phyloP scores from a whole-genome alignment of 179 eudicot genomes.

The Silene coronaria region DNA sequence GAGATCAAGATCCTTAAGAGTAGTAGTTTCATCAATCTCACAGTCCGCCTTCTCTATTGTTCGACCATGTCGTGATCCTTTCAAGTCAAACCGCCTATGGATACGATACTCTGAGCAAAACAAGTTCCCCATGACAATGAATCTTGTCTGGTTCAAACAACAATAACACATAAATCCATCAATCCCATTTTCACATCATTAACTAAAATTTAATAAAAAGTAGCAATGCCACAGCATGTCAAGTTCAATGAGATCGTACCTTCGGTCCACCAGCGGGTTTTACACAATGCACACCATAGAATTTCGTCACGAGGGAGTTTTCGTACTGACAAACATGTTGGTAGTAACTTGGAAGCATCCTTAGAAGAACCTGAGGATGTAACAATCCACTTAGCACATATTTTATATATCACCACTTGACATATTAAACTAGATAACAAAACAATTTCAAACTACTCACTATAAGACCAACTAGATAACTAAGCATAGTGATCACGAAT shows the following conservation, averaged over 20 bases:
- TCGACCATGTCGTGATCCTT: slow-evolving; percentile 96
- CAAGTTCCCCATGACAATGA: slow-evolving; percentile 93
- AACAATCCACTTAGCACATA: slow-evolving; percentile 22
- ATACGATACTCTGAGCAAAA: slow-evolving; percentile 90
- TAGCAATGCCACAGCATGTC: too few relatives aligned
- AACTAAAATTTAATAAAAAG: neutral
- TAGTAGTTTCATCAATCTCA: slow-evolving; percentile 91
- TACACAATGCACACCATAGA: slow-evolving; percentile 91
- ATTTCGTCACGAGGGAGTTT: slow-evolving; percentile 79
- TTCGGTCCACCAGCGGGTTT: slow-evolving; percentile 87
- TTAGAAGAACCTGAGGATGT: slow-evolving; percentile 63
- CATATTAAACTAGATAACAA: slow-evolving; percentile 18
- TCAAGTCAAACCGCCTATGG: slow-evolving; percentile 80
- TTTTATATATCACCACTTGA: slow-evolving; percentile 14
- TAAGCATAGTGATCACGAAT: slow-evolving; percentile 18
- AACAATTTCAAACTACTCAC: slow-evolving; percentile 4
- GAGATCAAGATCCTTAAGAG: slow-evolving; percentile 94
- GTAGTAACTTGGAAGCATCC: slow-evolving; percentile 95
- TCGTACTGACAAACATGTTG: slow-evolving; percentile 72
- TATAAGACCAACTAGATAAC: slow-evolving; percentile 13
- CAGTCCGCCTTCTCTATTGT: slow-evolving; percentile 67
- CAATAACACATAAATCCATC: neutral
- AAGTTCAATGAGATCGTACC: slow-evolving; percentile 34
- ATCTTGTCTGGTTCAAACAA: slow-evolving; percentile 57
- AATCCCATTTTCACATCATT: neutral